Conservation (phyloP, 139 green algal species). For the Picochlorum sp. region DNA sequence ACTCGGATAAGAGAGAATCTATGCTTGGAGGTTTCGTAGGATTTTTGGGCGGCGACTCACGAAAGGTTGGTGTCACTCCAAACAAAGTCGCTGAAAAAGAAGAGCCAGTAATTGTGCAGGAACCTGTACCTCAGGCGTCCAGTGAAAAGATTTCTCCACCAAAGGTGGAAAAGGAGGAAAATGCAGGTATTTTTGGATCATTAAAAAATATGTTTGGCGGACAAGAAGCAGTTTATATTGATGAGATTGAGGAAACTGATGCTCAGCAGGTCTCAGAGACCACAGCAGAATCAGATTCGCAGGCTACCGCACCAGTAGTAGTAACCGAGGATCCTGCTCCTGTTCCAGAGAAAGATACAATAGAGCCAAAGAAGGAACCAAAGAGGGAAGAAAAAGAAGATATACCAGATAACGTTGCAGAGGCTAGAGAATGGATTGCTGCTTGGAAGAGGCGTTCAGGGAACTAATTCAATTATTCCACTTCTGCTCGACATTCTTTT, state of each 20-base stretch:
- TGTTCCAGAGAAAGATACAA: slow-evolving; percentile 12
- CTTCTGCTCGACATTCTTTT: no score
- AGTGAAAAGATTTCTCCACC: slow-evolving; percentile 1
- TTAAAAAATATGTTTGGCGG: slow-evolving; percentile 5
- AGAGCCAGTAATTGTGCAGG: neutral
- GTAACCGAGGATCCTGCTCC: neutral
- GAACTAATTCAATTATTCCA: neutral
- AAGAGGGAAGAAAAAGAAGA: slow-evolving; percentile 6
- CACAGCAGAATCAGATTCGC: neutral
- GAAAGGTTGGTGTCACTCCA: neutral
- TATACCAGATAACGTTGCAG: slow-evolving; percentile 30
- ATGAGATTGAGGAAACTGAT: slow-evolving; percentile 20
- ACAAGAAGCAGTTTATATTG: slow-evolving; percentile 4
- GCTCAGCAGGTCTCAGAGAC: neutral
- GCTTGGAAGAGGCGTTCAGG: slow-evolving; percentile 20
- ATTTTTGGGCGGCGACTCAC: neutral
- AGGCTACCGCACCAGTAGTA: neutral
- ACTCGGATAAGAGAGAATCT: neutral
- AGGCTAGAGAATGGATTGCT: slow-evolving; percentile 38
- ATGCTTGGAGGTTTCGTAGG: neutral
- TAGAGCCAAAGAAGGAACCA: slow-evolving; percentile 14
- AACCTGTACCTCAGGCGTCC: slow-evolving; percentile 7
- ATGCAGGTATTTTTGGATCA: neutral
- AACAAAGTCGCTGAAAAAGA: slow-evolving; percentile 5
- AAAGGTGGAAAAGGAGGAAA: neutral